These are phyloP conservation scores for Actinidia chinensis DNA, from an alignment of 179 eudicot species.

Conservation along the genomic window DNA sequence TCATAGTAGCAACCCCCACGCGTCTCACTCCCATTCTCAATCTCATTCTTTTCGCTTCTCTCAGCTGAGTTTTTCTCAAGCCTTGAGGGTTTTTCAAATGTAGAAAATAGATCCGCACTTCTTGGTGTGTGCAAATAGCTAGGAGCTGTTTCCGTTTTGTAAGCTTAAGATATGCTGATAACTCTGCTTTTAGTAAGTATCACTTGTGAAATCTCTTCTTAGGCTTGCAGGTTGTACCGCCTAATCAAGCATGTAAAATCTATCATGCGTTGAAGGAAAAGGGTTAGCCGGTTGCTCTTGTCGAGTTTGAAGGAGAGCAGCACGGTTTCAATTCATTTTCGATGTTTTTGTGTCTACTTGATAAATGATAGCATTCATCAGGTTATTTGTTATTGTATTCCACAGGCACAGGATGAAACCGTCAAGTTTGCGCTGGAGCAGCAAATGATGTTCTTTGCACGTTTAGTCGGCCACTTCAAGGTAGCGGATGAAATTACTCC, in stretches of 20 bases:
- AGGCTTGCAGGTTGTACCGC: constrained; percentile 69
- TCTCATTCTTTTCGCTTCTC: too few species aligned
- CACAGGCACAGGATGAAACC: constrained; percentile 94
- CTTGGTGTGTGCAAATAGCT: background rate
- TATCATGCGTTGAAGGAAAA: constrained; percentile 77
- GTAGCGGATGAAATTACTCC: constrained; percentile 82
- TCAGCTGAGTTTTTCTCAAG: too few species aligned
- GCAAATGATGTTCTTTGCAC: constrained; percentile 95
- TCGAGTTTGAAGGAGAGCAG: constrained; percentile 93
- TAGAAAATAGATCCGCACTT: background rate
- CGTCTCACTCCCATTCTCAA: too few species aligned
- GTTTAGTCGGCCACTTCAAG: constrained; percentile 65
- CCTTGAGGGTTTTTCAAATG: too few species aligned
- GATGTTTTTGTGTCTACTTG: background rate
- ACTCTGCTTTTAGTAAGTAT: background rate
- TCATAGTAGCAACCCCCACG: too few species aligned
- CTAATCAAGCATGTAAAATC: constrained; percentile 79
- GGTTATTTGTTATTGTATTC: constrained; percentile 5
- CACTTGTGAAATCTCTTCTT: background rate
- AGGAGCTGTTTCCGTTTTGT: background rate
- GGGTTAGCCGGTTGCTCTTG: constrained; percentile 91
- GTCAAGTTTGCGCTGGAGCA: constrained; percentile 87
- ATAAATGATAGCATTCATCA: background rate
- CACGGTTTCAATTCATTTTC: constrained; percentile 54
- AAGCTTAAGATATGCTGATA: background rate